Base-by-base conservation (phyloP, 2,329 filamentous ascomycete species). In the Furcasterigmium furcatum region DNA sequence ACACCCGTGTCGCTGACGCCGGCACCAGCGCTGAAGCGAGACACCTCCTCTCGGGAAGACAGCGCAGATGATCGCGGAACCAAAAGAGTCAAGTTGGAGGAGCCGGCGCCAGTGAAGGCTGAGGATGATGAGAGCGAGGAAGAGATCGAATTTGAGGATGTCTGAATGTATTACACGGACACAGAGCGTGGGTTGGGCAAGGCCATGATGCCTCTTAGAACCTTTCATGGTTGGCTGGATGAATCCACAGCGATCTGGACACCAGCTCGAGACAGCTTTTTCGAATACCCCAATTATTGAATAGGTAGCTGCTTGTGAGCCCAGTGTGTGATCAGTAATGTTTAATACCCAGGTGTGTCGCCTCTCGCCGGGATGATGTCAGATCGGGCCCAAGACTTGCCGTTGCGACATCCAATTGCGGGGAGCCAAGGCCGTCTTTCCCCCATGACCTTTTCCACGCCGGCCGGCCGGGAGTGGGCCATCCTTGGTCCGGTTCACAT, bases 21-120 rank as follows among this genome's bases (percentile, higher is more conserved):
- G 54, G 46, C 47, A 2, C 55, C 55, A 46, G 54, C 53, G 21
- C 52, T 62, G 18, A 73, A 72, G 52, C 56, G 56, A 19, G 67
- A 68, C 20, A 49, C 58, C 8, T 62, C 61, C 3, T 55, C 52
- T 9, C 52, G 49, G 34, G 54, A 55, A 36, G 59, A 58, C 16
- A 59, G 55, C 34, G 53, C 60, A 1, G 76, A 76, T 46, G 70
- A 69, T 19, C 63, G 70, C 32, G 70, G 76, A 12, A 64, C 72
- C 9, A 88, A 88, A 68, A 78, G 78, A 50, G 72, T 80, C 38
- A 84, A 82, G 61, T 60, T 85, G 16, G 82, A 84, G 44, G 63
- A 70, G 49, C 64, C 70, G 44, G 63, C 70, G 49, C 64, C 70
- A 51, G 21, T 39, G 25, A 51, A 5, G 25, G 64, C 63, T 6